Evolutionary conservation across 257 asterid genomes (phyloP).

Genomic region (Vinca minor): DNA sequence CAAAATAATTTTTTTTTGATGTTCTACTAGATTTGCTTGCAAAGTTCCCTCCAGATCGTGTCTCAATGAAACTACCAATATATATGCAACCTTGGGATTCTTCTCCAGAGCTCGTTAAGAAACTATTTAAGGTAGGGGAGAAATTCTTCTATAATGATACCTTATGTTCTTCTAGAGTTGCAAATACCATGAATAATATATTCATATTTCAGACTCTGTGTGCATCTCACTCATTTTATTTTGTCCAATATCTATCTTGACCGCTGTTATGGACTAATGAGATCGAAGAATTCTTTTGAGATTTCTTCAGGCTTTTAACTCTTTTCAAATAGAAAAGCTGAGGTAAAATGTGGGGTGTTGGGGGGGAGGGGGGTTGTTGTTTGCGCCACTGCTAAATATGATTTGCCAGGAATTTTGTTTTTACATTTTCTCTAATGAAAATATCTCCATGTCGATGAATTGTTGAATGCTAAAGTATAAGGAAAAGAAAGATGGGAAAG

Average conservation of each 20-base stretch:
- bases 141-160: constrained; percentile 11
- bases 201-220: too few relatives aligned
- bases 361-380: too few relatives aligned
- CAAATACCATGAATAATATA: background rate
- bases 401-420: too few relatives aligned
- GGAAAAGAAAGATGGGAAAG: background rate
- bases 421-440: background rate
- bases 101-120: constrained; percentile 72
- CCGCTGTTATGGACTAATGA: too few relatives aligned
- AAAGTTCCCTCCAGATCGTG: constrained; percentile 87
- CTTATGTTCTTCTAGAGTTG: background rate
- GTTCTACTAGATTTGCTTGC: constrained; percentile 64
- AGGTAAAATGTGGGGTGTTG: too few relatives aligned
- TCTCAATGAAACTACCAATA: constrained; percentile 70
- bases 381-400: too few relatives aligned
- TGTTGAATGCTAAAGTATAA: background rate
- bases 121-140: constrained; percentile 76
- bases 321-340: too few relatives aligned
- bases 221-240: too few relatives aligned
- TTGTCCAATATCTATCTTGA: too few relatives aligned
- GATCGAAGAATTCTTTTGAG: too few relatives aligned
- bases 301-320: too few relatives aligned
- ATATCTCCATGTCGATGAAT: background rate
- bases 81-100: constrained; percentile 79
- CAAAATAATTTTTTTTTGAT: constrained; percentile 5